These are phyloP conservation scores for Talaromyces sp. DNA, from an alignment of 2,329 filamentous ascomycete species.

Conservation along the genomic window DNA sequence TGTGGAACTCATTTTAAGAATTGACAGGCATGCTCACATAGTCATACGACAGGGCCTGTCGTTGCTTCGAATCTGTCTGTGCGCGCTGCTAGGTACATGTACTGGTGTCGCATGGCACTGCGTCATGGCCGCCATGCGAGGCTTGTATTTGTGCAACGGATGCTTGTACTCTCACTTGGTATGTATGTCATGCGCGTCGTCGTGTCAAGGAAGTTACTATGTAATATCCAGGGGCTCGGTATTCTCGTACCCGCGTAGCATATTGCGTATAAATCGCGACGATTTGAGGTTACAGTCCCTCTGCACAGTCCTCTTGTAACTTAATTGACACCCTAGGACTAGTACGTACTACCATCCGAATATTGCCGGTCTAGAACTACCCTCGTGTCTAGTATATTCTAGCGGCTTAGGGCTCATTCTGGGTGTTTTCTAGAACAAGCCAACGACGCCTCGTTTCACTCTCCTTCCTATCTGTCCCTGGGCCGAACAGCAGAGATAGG, in stretches of 20 bases:
- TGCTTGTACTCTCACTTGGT: not conserved
- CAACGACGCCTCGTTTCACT: not conserved
- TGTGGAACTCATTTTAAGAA: not conserved
- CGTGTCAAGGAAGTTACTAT: too few relatives aligned
- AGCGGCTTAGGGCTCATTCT: not conserved
- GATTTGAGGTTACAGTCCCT: not conserved
- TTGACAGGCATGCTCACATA: not conserved
- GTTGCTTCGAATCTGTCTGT: not conserved
- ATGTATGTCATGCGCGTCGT: not conserved
- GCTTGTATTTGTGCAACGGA: not conserved
- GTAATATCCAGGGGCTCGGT: not conserved
- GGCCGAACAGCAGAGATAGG: not conserved
- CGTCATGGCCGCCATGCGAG: slow-evolving; percentile 2
- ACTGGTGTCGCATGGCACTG: not conserved
- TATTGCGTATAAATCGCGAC: not conserved
- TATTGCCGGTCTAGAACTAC: not conserved
- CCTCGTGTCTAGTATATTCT: not conserved
- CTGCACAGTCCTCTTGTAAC: not conserved
- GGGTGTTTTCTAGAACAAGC: not conserved
- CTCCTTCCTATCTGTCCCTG: not conserved
- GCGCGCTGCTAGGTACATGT: not conserved
- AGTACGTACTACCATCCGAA: not conserved
- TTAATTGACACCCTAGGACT: not conserved
- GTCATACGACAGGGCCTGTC: not conserved
- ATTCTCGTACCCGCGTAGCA: not conserved